Conservation (phyloP, 78 protist genomes). For the Diacronema lutheri region DNA sequence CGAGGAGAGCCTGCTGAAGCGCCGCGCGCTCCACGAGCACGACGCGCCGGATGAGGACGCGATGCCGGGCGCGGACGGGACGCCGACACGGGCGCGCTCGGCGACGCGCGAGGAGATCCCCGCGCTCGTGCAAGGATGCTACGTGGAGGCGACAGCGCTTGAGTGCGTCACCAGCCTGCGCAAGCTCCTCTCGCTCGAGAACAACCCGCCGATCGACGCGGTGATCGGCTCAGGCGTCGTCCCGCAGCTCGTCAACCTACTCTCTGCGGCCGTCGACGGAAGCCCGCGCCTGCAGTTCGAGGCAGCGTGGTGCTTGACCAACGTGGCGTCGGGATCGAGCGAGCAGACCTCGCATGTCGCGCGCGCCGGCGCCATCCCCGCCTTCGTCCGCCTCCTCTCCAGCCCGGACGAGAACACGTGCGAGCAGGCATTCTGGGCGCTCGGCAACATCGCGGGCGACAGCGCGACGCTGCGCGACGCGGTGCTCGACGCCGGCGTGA, state of each 20-base stretch:
- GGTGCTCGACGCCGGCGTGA: background rate
- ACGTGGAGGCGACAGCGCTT: background rate
- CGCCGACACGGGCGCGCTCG: background rate
- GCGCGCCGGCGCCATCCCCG: background rate
- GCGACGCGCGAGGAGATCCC: background rate
- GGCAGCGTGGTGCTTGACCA: slow-evolving; percentile 52
- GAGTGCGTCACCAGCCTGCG: background rate
- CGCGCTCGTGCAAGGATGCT: background rate
- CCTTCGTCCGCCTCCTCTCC: slow-evolving; percentile 3
- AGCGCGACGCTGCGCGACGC: background rate
- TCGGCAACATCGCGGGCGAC: slow-evolving; percentile 48
- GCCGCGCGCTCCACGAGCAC: background rate
- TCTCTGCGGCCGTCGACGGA: background rate
- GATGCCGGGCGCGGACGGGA: background rate
- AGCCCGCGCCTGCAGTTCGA: background rate
- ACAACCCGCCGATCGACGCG: slow-evolving; percentile 14
- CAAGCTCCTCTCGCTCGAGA: background rate
- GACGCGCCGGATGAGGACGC: background rate
- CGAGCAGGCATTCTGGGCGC: slow-evolving; percentile 30
- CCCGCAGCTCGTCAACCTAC: background rate
- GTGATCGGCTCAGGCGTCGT: background rate
- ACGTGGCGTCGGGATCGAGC: slow-evolving; percentile 27
- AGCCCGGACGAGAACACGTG: background rate
- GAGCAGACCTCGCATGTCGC: background rate
- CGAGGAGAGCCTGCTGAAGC: background rate